Conservation (phyloP, 805 yeast species). For the Starmera pachycereana region DNA sequence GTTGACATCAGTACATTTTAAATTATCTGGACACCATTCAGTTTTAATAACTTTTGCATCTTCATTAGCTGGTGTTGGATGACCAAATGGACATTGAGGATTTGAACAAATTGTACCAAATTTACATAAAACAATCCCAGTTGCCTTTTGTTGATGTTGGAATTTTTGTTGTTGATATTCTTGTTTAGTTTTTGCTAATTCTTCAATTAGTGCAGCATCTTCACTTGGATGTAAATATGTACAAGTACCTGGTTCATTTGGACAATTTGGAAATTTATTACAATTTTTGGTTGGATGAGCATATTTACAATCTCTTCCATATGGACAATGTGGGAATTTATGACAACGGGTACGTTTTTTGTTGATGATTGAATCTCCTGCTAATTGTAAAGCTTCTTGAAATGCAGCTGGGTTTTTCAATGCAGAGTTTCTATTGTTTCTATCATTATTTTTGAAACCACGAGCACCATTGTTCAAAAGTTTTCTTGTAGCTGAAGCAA, state of each 20-base stretch:
- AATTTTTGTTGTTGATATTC: conserved; percentile 32
- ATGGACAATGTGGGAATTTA: conserved; percentile 60
- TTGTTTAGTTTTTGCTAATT: conserved; percentile 51
- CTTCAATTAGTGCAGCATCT: conserved; percentile 64
- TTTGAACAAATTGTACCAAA: conserved; percentile 69
- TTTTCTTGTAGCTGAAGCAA: too few relatives aligned
- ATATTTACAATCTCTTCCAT: conserved; percentile 54
- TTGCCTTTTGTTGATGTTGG: conserved; percentile 23
- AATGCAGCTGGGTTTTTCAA: conserved; percentile 22
- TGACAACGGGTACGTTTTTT: conserved; percentile 53
- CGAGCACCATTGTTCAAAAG: background rate
- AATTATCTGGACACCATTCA: conserved; percentile 72
- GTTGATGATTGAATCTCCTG: conserved; percentile 13
- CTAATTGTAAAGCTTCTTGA: conserved; percentile 28
- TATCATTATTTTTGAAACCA: conserved; percentile 8
- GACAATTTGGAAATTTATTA: conserved; percentile 66
- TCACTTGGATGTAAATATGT: conserved; percentile 76
- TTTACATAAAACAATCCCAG: conserved; percentile 58
- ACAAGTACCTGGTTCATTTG: conserved; percentile 75
- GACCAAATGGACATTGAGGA: conserved; percentile 79
- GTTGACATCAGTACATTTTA: conserved; percentile 45
- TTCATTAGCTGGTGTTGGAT: conserved; percentile 80
- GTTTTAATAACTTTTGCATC: conserved; percentile 56
- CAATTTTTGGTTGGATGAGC: conserved; percentile 78
- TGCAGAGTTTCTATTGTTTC: conserved; percentile 14